Conservation (phyloP, 331 rosid species). For the Quercus lobata region DNA sequence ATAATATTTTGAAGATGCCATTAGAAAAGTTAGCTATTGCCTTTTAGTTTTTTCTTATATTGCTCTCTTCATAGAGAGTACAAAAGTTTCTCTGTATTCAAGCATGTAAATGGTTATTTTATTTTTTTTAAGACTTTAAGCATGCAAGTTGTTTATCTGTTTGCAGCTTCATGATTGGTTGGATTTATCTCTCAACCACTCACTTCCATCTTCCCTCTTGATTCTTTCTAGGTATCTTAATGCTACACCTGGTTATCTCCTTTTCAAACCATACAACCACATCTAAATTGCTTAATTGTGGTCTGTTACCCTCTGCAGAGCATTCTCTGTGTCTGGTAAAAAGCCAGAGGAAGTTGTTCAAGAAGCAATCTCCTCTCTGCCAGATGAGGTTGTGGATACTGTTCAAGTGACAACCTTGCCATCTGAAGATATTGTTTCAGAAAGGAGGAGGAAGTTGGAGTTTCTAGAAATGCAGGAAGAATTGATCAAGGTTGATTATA, state of each 20-base stretch:
- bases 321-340: slow-evolving; percentile 9
- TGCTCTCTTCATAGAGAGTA: not conserved
- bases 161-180: slow-evolving; percentile 57
- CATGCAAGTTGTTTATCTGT: not conserved
- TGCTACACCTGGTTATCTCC: not conserved
- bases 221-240: slow-evolving; percentile 51
- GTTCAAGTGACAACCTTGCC: slow-evolving; percentile 52
- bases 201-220: slow-evolving; percentile 55
- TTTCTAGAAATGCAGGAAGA: slow-evolving; percentile 58
- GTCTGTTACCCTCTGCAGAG: slow-evolving; percentile 26
- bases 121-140: not conserved
- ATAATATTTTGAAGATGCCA: not conserved
- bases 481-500: slow-evolving; percentile 37
- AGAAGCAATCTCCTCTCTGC: slow-evolving; percentile 48
- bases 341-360: slow-evolving; percentile 50
- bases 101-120: not conserved
- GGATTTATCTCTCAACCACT: slow-evolving; percentile 55
- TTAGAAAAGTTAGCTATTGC: not conserved
- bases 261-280: not conserved
- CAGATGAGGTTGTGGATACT: slow-evolving; percentile 60
- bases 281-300: not conserved
- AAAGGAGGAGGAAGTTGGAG: slow-evolving; percentile 58
- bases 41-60: not conserved
- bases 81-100: not conserved
- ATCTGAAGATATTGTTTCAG: slow-evolving; percentile 51